Conservation (phyloP, 306 rosid species). For the Herpetospermum pedunculosum region DNA sequence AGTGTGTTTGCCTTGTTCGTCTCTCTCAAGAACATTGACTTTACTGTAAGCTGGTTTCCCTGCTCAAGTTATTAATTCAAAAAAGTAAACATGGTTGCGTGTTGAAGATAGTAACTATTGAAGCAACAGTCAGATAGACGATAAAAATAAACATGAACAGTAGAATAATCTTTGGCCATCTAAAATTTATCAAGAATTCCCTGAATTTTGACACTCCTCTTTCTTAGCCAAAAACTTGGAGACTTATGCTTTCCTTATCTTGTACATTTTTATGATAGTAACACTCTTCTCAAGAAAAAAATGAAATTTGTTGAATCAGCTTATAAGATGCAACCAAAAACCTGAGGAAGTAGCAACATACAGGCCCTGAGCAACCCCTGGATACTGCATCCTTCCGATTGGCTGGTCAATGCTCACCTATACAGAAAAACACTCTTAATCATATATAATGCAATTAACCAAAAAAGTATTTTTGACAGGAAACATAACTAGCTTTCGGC, state of each 20-base stretch:
- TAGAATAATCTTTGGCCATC: not conserved
- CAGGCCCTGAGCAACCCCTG: slow-evolving; percentile 62
- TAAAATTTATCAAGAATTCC: not conserved
- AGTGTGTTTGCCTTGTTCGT: slow-evolving; percentile 44
- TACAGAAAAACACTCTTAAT: slow-evolving; percentile 12
- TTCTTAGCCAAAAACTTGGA: not conserved
- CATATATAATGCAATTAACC: not conserved
- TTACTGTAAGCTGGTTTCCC: slow-evolving; percentile 82
- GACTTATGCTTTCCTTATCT: not conserved
- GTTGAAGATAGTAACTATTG: not conserved
- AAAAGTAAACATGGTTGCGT: not conserved
- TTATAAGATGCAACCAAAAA: slow-evolving; percentile 6
- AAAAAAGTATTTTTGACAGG: not conserved
- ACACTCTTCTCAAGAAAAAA: not conserved
- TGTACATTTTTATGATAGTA: not conserved
- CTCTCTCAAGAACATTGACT: slow-evolving; percentile 59
- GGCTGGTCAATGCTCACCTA: slow-evolving; percentile 69
- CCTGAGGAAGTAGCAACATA: slow-evolving; percentile 38
- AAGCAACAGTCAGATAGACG: not conserved
- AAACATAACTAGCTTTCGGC: not conserved
- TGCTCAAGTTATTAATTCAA: slow-evolving; percentile 20
- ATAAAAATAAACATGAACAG: not conserved
- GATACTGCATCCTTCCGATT: slow-evolving; percentile 66
- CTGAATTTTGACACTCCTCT: not conserved
- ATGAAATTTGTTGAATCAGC: not conserved